A percentile compares a stretch with the other conserved stretches of the same genome.
These are phyloP conservation scores for Hypomontagnella submonticulosa DNA, from an alignment of 495 filamentous ascomycete species.

Conservation along the genomic window DNA sequence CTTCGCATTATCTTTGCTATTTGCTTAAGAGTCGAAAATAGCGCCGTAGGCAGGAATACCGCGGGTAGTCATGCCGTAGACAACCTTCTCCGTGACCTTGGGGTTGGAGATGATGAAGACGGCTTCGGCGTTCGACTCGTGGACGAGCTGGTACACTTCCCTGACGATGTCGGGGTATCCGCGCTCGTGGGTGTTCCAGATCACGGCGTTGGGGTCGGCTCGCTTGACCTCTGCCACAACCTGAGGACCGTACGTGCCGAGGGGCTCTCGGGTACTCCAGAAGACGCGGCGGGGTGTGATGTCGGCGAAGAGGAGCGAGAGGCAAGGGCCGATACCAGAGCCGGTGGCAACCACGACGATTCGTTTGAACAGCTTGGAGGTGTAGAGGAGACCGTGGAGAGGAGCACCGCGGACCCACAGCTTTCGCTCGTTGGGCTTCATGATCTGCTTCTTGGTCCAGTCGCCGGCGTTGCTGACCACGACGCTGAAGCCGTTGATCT, in stretches of 20 bases:
- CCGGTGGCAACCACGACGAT: constrained; percentile 84
- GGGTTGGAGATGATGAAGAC: constrained; percentile 83
- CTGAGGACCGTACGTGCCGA: constrained; percentile 56
- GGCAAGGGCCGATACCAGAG: constrained; percentile 80
- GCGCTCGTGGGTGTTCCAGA: constrained; percentile 60
- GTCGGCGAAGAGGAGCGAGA: constrained; percentile 60
- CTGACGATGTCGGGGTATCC: constrained; percentile 64
- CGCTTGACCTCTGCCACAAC: constrained; percentile 57
- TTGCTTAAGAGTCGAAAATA: constrained; percentile 77
- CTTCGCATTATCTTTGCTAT: constrained; percentile 1
- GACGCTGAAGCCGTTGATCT: constrained; percentile 71
- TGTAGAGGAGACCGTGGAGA: constrained; percentile 76
- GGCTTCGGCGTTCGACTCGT: constrained; percentile 63
- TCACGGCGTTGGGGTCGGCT: constrained; percentile 59
- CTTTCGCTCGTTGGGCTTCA: constrained; percentile 63
- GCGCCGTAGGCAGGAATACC: constrained; percentile 80
- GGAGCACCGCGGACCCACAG: constrained; percentile 67
- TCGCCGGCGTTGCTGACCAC: constrained; percentile 85
- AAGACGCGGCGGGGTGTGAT: constrained; percentile 58
- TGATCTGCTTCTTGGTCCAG: constrained; percentile 77
- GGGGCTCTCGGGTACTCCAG: constrained; percentile 60
- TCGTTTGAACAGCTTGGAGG: constrained; percentile 73
- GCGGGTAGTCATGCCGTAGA: constrained; percentile 76
- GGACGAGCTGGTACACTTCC: constrained; percentile 62
- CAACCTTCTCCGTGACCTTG: constrained; percentile 73